Base-by-base conservation (phyloP, 371 early-diverging fungal species). In the Actinomucor elegans region DNA sequence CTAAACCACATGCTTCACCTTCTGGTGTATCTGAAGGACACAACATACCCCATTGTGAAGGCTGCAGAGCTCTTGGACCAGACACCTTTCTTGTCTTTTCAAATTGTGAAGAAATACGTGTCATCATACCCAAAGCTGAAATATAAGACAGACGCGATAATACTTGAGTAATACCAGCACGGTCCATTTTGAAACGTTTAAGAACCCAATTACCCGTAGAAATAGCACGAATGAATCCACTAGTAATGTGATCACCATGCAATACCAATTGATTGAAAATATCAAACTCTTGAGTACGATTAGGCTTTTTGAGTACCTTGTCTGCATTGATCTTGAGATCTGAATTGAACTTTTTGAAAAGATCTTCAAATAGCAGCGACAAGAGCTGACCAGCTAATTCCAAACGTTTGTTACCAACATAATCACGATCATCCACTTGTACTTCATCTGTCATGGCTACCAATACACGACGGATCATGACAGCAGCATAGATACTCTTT, bases 121-220 rank as follows among this genome's bases (percentile, higher is more conserved):
- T 99, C 92, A 99, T 95, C 99, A 99, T 99, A 55, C 99, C 99
- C 51, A 99, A 76, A 0, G 99, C 99, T 5, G 94, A 87, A 51
- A 99, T 96, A 65, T 98, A 99, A 45, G 93, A 93, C 28, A 99
- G 81, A 28, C 99, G 90, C 32, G 94, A 90, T 35, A 99, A 75
- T 2, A 99, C 98, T 58, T 99, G 99, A 5, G 99, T 99, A 32
- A 99, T 94, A 49, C 99, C 99, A 15, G 98, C 94, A 37, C 99
- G 86, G 66, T 99, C 99, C 99, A 99, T 99, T 80, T 96, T 98
- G 87, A 99, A 99, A 68, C 99, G 95, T 79, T 98, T 99, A 54
- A 99, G 81, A 41, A 87, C 92, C 99, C 99, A 99, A 70, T 99
- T 99, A 26, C 99, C 99, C 0, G 99, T 94, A 2, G 98, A 96